Percentiles rank a stretch among this genome's conserved stretches.
Evolutionary conservation across 2,329 filamentous ascomycete genomes (phyloP).

Genomic region (Dothistroma pini): DNA sequence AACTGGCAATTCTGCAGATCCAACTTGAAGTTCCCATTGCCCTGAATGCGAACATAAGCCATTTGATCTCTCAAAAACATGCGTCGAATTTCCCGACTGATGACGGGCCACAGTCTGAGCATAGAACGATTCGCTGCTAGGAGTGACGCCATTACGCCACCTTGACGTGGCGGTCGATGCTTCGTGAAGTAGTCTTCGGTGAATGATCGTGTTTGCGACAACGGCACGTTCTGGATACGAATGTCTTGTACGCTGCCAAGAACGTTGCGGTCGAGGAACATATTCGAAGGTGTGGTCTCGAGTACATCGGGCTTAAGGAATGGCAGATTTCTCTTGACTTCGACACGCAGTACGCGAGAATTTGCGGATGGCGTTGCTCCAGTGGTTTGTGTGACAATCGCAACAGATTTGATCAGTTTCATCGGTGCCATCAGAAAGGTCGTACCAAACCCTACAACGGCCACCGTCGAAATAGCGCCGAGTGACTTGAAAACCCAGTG

Average conservation of each 20-base stretch:
- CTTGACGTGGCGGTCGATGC: neutral
- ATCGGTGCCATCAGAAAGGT: conserved; percentile 20
- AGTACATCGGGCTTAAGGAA: conserved; percentile 21
- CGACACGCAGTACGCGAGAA: conserved; percentile 15
- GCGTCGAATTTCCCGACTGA: conserved; percentile 21
- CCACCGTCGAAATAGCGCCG: conserved; percentile 13
- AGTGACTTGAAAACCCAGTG: conserved; percentile 12
- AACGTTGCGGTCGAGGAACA: conserved; percentile 17
- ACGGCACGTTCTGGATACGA: conserved; percentile 7
- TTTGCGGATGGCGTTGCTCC: neutral
- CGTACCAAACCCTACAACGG: conserved; percentile 17
- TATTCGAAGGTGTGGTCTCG: conserved; percentile 7
- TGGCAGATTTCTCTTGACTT: conserved; percentile 19
- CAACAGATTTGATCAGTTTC: conserved; percentile 23
- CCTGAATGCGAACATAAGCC: conserved; percentile 22
- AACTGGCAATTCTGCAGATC: conserved; percentile 28
- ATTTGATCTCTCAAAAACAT: conserved; percentile 31
- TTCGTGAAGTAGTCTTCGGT: conserved; percentile 15
- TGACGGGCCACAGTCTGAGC: conserved; percentile 13
- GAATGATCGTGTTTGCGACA: conserved; percentile 8
- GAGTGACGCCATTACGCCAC: neutral
- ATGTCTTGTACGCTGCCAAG: conserved; percentile 5
- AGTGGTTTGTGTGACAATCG: conserved; percentile 10
- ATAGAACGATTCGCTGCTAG: conserved; percentile 9
- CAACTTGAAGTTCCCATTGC: conserved; percentile 26